phyloP scores from a whole-genome alignment of 495 filamentous ascomycete genomes.

The Coniosporium apollinis region DNA sequence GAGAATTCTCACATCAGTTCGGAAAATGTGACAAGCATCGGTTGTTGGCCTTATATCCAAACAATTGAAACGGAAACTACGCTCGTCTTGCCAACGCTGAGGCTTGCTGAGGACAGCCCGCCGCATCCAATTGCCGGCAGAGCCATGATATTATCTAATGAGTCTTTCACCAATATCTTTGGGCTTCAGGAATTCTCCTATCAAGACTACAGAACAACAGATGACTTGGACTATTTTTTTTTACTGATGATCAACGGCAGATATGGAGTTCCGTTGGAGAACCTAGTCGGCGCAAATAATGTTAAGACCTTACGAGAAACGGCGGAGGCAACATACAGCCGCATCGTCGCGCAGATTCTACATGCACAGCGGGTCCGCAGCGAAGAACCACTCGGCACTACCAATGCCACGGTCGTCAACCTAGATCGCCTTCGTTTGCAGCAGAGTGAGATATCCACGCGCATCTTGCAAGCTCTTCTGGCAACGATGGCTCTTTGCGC shows the following conservation, averaged over 20 bases:
- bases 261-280: background rate
- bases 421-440: constrained; percentile 7
- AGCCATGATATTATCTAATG: background rate
- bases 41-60: background rate
- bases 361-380: background rate
- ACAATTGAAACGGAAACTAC: background rate
- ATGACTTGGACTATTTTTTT: background rate
- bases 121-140: background rate
- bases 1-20: no score
- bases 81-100: background rate
- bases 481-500: constrained; percentile 11
- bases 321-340: background rate
- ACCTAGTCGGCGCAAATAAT: background rate
- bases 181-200: background rate
- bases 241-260: background rate
- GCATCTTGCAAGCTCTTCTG: constrained; percentile 21
- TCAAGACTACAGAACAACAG: background rate
- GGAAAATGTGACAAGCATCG: no score
- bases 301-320: background rate
- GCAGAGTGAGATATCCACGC: constrained; percentile 19
- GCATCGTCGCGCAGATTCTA: background rate
- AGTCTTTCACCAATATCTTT: background rate
- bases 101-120: background rate
- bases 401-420: background rate
- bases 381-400: background rate